These are phyloP conservation scores for Fusarium robinianum DNA, from an alignment of 2,329 filamentous ascomycete species.

Conservation along the genomic window DNA sequence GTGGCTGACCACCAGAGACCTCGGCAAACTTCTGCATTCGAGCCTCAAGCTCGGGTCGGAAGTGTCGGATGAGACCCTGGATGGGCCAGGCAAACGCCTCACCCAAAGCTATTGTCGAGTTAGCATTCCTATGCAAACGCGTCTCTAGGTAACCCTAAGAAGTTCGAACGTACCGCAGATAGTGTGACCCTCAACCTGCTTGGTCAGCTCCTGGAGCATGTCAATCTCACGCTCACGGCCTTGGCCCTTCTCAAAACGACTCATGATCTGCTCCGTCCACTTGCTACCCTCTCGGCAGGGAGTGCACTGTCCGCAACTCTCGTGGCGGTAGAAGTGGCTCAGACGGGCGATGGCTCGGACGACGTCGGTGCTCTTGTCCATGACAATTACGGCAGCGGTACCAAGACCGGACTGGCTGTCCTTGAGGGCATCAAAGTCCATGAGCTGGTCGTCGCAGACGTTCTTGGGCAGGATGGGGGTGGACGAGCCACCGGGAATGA, in stretches of 20 bases:
- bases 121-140: conserved; percentile 30
- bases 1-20: conserved; percentile 71
- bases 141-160: too few relatives aligned
- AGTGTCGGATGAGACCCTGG: conserved; percentile 97
- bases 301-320: conserved; percentile 97
- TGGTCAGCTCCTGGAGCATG: conserved; percentile 98
- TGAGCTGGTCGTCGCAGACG: conserved; percentile 91
- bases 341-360: conserved; percentile 92
- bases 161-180: conserved; percentile 75
- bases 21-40: conserved; percentile 81
- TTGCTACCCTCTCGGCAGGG: conserved; percentile 99
- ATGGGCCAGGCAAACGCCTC: conserved; percentile 99
- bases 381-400: conserved; percentile 96
- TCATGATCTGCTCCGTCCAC: conserved; percentile 99
- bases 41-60: conserved; percentile 92
- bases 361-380: conserved; percentile 97
- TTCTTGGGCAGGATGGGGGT: conserved; percentile 91
- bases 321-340: conserved; percentile 97
- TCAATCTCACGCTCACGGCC: conserved; percentile 93
- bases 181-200: conserved; percentile 98
- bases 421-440: conserved; percentile 99
- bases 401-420: conserved; percentile 96
- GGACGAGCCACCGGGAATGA: conserved; percentile 96
- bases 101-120: conserved; percentile 68
- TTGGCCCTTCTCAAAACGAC: conserved; percentile 89